phyloP scores from a whole-genome alignment of 305 asterid species.

The Solanum hybrid region DNA sequence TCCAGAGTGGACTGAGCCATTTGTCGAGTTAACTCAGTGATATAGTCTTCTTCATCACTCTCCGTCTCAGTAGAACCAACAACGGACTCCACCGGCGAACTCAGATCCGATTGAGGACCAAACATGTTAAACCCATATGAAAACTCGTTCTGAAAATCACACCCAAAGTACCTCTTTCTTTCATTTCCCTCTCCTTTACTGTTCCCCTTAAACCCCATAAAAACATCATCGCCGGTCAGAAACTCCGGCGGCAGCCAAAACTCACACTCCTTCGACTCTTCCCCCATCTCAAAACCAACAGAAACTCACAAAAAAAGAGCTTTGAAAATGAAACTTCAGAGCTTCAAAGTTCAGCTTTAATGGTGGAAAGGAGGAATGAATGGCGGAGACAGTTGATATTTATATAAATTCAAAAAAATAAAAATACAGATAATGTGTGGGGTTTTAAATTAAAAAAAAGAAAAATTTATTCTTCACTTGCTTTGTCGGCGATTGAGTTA shows the following conservation, averaged over 20 bases:
- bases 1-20: slow-evolving; percentile 15
- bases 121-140: slow-evolving; percentile 7
- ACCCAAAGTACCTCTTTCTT: neutral
- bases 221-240: slow-evolving; percentile 22
- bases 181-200: slow-evolving; percentile 1
- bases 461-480: neutral
- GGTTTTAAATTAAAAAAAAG: neutral
- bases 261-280: slow-evolving; percentile 18
- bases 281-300: slow-evolving; percentile 10
- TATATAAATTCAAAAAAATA: neutral
- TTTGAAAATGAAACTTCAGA: neutral
- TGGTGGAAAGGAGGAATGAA: neutral
- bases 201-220: slow-evolving; percentile 3
- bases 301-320: neutral
- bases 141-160: neutral
- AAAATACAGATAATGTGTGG: neutral
- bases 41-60: slow-evolving; percentile 28
- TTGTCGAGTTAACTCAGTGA: slow-evolving; percentile 18
- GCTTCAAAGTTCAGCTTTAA: slow-evolving; percentile 7
- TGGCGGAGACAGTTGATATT: neutral
- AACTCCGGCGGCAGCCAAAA: slow-evolving; percentile 38
- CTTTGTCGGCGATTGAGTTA: neutral
- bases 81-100: slow-evolving; percentile 29
- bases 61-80: slow-evolving; percentile 22
- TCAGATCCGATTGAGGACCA: slow-evolving; percentile 16